Evolutionary conservation across 2,329 filamentous ascomycete species (phyloP), one percentile per base, ranked within the genome.

Genomic region (Ophiosphaerella korrae): DNA sequence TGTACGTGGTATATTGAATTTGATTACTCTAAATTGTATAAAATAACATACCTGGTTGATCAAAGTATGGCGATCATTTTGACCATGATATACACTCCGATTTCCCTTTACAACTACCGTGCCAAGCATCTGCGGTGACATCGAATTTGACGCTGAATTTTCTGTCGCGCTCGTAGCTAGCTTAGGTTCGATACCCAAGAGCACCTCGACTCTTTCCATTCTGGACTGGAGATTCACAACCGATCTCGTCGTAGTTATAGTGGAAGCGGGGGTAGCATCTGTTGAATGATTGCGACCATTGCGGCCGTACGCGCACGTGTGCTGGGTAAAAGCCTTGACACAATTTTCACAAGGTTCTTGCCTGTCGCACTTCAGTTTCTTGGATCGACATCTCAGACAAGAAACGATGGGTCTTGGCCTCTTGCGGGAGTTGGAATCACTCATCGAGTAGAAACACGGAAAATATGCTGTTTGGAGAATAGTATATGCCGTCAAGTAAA

Each of bases 361-460:
- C 8, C 64, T 60, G 41, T 68, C 62, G 42, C 64, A 68, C 35
- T 65, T 65, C 21, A 66, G 46, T 32, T 68, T 68, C 48, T 64
- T 65, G 16, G 60, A 55, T 34, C 63, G 57, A 39, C 64, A 68
- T 21, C 55, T 50, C n/a, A 66, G 41, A 40, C 64, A 68, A 3
- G 62, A 66, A 16, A 39, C 36, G 13, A 39, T 39, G 18, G 36
- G 36, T 23, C 36, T 18, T 18, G 36, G 36, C 11, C 36, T 18
- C 36, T 39, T 39, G 3, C 36, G 36, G 9, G 36, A 23, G 13
- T 39, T 39, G 16, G 18, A 13, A 23, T 39, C 36, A 39, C 24
- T 23, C 36, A 39, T 39, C 18, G 21, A 8, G 36, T 29, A 7
- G 26, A 29, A 29, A 29, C 26, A 29, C 8, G 18, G 18, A 29